Conservation (phyloP, 768 basidiomycete species). For the Tricholoma saponaceum region DNA sequence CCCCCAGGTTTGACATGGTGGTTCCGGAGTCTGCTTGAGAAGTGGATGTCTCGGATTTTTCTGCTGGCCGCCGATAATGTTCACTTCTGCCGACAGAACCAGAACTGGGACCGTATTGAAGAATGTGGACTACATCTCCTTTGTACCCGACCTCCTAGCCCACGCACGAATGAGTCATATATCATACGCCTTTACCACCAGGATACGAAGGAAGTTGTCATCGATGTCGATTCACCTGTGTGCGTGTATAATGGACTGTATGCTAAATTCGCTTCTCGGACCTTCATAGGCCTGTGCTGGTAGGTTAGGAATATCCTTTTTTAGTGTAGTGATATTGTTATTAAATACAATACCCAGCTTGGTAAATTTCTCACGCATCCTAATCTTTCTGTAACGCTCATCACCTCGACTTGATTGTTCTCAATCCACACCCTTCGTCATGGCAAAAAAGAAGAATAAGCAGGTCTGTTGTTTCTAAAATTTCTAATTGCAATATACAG, state of each 20-base stretch:
- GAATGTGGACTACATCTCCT: background rate
- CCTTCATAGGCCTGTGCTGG: background rate
- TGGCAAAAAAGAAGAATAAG: slow-evolving; percentile 62
- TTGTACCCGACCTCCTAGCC: background rate
- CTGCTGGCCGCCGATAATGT: too few species aligned
- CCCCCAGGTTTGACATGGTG: too few species aligned
- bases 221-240: background rate
- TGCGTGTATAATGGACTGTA: background rate
- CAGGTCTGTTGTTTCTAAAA: slow-evolving; percentile 31
- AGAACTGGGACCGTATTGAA: background rate
- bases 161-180: background rate
- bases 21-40: too few species aligned
- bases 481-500: background rate
- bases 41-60: too few species aligned
- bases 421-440: slow-evolving; percentile 18
- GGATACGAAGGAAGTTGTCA: background rate
- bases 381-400: background rate
- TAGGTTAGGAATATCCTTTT: background rate
- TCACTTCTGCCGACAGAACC: too few species aligned
- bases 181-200: background rate
- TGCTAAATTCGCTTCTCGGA: background rate
- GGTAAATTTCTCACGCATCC: background rate
- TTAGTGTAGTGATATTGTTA: too few species aligned
- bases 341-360: background rate
- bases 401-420: background rate